phyloP scores from a whole-genome alignment of 768 basidiomycete species.

The Lactarius trivialis region DNA sequence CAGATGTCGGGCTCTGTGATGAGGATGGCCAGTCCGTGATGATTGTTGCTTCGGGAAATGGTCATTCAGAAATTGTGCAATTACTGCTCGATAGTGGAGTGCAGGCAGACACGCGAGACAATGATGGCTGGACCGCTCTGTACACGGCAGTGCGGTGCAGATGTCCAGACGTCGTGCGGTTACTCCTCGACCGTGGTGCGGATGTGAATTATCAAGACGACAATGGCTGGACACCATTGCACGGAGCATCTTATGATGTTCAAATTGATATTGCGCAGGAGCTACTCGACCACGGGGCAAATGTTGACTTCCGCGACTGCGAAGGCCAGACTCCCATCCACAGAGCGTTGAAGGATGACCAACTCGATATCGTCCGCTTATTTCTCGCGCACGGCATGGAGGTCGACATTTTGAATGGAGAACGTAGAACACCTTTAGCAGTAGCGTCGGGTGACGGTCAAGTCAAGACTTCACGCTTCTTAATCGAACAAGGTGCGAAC shows the following conservation, averaged over 20 bases:
- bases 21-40: background rate
- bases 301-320: background rate
- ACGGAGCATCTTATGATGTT: background rate
- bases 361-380: background rate
- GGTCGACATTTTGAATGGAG: background rate
- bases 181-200: no score
- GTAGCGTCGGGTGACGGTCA: background rate
- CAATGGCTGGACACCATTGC: background rate
- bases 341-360: background rate
- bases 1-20: background rate
- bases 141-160: background rate
- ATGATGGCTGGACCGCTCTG: background rate
- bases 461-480: background rate
- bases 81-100: background rate
- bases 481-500: background rate
- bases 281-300: background rate
- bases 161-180: no score
- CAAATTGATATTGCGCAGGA: background rate
- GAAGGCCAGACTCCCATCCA: background rate
- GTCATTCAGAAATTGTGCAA: background rate
- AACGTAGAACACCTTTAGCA: background rate
- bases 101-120: background rate
- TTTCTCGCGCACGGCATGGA: background rate
- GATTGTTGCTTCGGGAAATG: background rate
- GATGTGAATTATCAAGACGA: background rate